These are phyloP conservation scores for Zea luxurians DNA, from an alignment of 176 grass and related monocot genomes.

Conservation along the genomic window DNA sequence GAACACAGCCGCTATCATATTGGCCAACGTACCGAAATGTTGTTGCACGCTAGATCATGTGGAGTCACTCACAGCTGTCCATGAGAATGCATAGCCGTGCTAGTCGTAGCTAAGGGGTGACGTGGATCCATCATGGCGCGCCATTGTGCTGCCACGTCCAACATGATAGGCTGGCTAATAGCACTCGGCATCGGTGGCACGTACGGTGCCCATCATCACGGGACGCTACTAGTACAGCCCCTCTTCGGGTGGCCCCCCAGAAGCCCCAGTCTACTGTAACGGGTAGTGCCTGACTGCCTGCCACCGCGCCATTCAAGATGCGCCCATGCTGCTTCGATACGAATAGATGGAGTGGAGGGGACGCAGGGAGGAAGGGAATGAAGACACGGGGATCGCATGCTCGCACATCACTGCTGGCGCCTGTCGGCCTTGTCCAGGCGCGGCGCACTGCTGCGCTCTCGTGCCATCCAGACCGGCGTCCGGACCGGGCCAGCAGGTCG, in stretches of 20 bases:
- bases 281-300: not conserved
- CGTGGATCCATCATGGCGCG: no score
- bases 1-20: no score
- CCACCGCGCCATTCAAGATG: not conserved
- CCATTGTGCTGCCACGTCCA: no score
- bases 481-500: not conserved
- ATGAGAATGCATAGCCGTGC: no score
- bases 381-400: not conserved
- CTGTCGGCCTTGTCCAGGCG: slow-evolving; percentile 24
- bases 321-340: not conserved
- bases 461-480: slow-evolving; percentile 19
- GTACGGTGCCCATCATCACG: not conserved
- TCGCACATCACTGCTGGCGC: slow-evolving; percentile 14
- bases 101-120: no score
- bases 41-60: no score
- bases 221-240: not conserved
- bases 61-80: no score
- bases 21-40: no score
- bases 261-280: no score
- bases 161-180: no score
- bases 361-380: no score
- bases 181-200: no score
- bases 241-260: not conserved
- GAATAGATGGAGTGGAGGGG: not conserved
- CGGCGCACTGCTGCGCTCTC: not conserved